Conservation (phyloP, 257 asterid genomes). For the Sherardia arvensis region DNA sequence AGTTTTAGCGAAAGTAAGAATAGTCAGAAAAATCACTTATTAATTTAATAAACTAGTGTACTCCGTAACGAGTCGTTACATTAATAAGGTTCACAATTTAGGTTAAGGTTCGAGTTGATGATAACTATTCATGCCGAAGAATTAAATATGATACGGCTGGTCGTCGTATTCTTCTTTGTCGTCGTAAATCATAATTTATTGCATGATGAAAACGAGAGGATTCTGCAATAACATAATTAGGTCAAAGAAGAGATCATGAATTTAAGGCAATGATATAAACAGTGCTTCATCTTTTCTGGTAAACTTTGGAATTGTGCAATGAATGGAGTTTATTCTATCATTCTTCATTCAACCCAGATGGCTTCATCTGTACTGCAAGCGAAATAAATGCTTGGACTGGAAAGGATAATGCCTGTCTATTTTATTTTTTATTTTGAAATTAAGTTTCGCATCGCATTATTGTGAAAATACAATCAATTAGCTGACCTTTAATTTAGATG, state of each 20-base stretch:
- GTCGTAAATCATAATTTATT: neutral
- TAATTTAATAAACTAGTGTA: neutral
- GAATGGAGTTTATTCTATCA: neutral
- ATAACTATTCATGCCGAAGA: constrained; percentile 9
- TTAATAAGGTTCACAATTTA: constrained; percentile 35
- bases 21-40: neutral
- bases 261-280: neutral
- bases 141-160: constrained; percentile 12
- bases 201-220: neutral
- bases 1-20: too few relatives aligned
- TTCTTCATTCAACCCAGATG: neutral
- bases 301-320: neutral
- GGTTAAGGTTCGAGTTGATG: constrained; percentile 14
- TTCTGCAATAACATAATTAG: neutral
- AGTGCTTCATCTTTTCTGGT: neutral
- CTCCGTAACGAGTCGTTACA: neutral
- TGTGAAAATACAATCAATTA: neutral
- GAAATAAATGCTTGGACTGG: constrained; percentile 5
- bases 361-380: constrained; percentile 4
- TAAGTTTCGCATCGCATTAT: neutral
- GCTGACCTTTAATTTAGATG: too few relatives aligned
- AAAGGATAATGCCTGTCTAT: neutral
- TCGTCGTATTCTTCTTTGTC: constrained; percentile 19
- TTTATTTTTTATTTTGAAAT: too few relatives aligned
- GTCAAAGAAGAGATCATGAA: neutral